Conservation (phyloP, 371 early-diverging fungal genomes). For the Vairimorpha apis region DNA sequence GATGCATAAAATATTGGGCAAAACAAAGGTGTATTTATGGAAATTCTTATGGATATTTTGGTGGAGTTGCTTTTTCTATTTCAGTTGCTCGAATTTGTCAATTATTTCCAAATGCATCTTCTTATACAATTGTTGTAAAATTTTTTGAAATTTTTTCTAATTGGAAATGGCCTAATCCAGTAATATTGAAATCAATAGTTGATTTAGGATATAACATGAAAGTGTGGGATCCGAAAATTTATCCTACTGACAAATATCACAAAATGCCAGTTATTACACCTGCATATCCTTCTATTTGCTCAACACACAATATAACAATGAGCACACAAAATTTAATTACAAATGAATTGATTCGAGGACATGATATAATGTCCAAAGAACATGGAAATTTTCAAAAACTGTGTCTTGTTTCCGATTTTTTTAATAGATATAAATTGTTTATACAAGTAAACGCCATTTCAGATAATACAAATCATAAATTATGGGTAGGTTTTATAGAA, state of each 20-base stretch:
- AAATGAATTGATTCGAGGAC: constrained; percentile 68
- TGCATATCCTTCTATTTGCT: constrained; percentile 96
- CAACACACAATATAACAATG: constrained; percentile 90
- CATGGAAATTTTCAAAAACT: constrained; percentile 62
- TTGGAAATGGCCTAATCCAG: constrained; percentile 97
- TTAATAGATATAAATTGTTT: constrained; percentile 77
- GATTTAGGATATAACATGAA: constrained; percentile 79
- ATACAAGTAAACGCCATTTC: constrained; percentile 70
- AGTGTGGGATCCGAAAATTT: constrained; percentile 91
- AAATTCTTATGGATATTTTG: constrained; percentile 93
- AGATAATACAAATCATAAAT: constrained; percentile 34
- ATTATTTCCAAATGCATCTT: constrained; percentile 84
- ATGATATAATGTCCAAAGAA: constrained; percentile 37
- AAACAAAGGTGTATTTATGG: constrained; percentile 82
- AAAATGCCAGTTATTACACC: constrained; percentile 99
- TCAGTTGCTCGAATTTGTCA: constrained; percentile 90
- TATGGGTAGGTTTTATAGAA: constrained; percentile 79
- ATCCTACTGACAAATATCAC: constrained; percentile 78
- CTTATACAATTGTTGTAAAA: constrained; percentile 73
- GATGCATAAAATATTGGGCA: constrained; percentile 98
- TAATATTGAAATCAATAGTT: constrained; percentile 79
- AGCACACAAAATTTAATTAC: constrained; percentile 78
- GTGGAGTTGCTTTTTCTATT: constrained; percentile 99
- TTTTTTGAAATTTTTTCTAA: constrained; percentile 79
- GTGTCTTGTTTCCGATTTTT: constrained; percentile 80